Conservation (phyloP, 2,329 filamentous ascomycete genomes). For the Microcera coccophila region DNA sequence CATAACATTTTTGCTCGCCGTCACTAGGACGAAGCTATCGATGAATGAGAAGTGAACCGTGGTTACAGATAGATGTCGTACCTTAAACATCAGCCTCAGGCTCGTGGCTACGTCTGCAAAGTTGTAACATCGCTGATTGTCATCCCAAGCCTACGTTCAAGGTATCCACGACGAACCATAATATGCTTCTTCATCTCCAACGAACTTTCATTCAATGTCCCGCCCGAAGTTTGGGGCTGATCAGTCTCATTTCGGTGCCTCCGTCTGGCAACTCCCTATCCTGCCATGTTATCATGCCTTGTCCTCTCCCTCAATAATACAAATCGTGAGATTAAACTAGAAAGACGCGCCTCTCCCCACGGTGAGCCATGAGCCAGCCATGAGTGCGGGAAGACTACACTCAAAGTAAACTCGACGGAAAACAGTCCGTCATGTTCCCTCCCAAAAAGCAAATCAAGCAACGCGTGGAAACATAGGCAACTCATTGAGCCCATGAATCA, state of each 20-base stretch:
- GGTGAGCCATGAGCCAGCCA: too few species aligned
- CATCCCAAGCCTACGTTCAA: too few species aligned
- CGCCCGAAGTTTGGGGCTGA: slow-evolving; percentile 17
- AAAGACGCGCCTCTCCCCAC: not conserved
- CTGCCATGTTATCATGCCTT: slow-evolving; percentile 17
- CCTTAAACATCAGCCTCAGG: too few species aligned
- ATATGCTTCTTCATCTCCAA: slow-evolving; percentile 19
- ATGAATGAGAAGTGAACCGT: too few species aligned
- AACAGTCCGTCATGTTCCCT: slow-evolving; percentile 5
- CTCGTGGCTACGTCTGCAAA: too few species aligned
- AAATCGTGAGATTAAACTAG: slow-evolving; percentile 1
- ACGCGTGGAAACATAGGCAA: slow-evolving; percentile 24
- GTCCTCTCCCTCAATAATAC: slow-evolving; percentile 21
- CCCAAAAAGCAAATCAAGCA: slow-evolving; percentile 28
- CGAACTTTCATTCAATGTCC: slow-evolving; percentile 26
- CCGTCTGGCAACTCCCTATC: slow-evolving; percentile 19
- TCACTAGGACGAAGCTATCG: too few species aligned
- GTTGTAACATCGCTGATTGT: too few species aligned
- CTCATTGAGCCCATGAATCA: slow-evolving; percentile 19
- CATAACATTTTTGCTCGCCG: too few species aligned
- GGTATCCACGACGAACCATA: too few species aligned
- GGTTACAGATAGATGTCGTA: too few species aligned
- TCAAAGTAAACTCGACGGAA: not conserved
- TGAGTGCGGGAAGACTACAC: too few species aligned
- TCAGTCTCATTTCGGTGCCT: slow-evolving; percentile 24